Evolutionary conservation across 2,329 filamentous ascomycete species (phyloP), one percentile per base, ranked within the genome.

Genomic region (Pseudogymnoascus sp.): DNA sequence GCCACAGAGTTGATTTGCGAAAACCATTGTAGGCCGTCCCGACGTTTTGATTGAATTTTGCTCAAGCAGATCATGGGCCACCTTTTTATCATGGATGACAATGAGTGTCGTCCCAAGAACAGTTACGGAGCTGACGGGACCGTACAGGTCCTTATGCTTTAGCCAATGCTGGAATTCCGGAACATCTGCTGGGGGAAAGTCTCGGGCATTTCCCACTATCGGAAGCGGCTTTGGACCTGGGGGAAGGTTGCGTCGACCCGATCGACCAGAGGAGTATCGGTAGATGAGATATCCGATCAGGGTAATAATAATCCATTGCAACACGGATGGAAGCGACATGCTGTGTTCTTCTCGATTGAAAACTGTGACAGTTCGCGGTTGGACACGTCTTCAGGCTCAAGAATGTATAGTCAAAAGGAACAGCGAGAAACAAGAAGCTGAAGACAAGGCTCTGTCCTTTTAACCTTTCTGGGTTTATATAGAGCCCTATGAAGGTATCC

Each of bases 181-280:
- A 40, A 66, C 66, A 0, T 73, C 74, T 7, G 71, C 63, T 0
- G 74, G 69, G 0, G 81, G 81, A 10, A 84, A 70, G 65, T 83
- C 80, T 1, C 67, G 65, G 14, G 83, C 66, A 67, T 83, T 84
- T 3, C 82, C 82, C 3, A 84, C 31, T 0, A 84, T 12, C 0
- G 80, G 79, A 5, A 79, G 68, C 0, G 75, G 75, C 39, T 74
- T 80, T 0, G 82, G 82, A 0, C 82, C 82, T 1, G 81, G 82
- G 1, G 81, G 82, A 0, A 81, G 69, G 1, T 34, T 57, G 8
- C 29, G 47, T 31, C 26, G 47, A 18, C 47, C 26, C 5, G n/a
- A 5, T 42, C n/a, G 16, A 61, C 34, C 14, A 7, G 23, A 39
- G 14, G 21, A 23, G 21, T 29, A 42, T 42, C 16, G 29, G 16